Base-by-base conservation (phyloP, 73 alveolate genomes). In the Paraurostyla sp. region DNA sequence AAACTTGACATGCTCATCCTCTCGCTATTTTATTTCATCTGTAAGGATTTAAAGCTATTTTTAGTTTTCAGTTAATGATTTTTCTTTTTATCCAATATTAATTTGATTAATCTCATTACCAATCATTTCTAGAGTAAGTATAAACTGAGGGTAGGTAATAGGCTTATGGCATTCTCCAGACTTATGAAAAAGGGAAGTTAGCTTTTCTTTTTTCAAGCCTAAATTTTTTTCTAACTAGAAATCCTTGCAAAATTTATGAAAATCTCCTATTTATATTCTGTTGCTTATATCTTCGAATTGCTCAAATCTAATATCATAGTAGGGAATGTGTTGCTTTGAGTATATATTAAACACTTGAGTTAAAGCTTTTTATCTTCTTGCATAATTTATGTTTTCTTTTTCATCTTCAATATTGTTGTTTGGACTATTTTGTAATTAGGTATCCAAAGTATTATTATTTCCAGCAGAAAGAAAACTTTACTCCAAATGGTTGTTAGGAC, bases 211-310 rank as follows among this genome's bases (percentile, higher is more conserved):
- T 22, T 65, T 65, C 16, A 65, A 23, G 33, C 82, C 82, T 9
- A 65, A 35, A 16, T 56, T 38, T 38, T 65, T 65, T n/a, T 65
- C 41, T 6, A 73, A 3, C 33, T 73, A 41, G 27, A 73, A 73
- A 73, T 73, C 86, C 46, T 73, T 48, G 71, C 86, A 73, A 27
- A 73, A 73, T 45, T 73, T 73, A 29, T 45, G 30, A 56, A 48
- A 73, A 29, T 43, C 86, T 43, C 86, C 86, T 9, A 48, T 46
- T 16, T 45, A 29, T 6, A 73, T 46, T 45, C 86, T 42, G 16
- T 43, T 73, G n/a, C 65, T 73, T 16, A 73, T 43, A 73, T 49
- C 86, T 35, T 73, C 65, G 41, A 18, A 73, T 16, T 73, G 54
- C 18, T 73, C 86, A 29, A 73, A 73, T 16, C 65, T 49, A 29